These are phyloP conservation scores for Thraustochytrium striatum DNA, from an alignment of 352 stramenopile genomes.

Conservation along the genomic window DNA sequence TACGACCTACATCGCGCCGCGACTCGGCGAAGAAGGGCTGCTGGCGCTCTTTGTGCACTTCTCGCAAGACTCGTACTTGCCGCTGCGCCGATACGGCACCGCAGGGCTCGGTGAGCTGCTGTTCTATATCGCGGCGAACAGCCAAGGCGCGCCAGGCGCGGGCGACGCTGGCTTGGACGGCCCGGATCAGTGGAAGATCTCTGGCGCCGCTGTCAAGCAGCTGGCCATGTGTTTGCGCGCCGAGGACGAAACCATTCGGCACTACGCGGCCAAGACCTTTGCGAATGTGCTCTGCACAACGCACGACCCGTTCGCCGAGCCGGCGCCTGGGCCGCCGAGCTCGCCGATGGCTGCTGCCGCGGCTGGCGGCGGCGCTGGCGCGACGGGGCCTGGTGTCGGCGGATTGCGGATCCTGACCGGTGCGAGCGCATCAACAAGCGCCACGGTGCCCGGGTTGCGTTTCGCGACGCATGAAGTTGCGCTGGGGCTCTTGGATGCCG, in stretches of 20 bases:
- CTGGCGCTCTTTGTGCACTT: not conserved
- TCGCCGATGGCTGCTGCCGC: no score
- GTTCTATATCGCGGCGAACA: slow-evolving; percentile 37
- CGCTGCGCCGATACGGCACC: slow-evolving; percentile 28
- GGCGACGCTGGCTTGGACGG: no score
- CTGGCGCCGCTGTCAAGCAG: slow-evolving; percentile 31
- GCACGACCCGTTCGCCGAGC: not conserved
- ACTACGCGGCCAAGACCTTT: slow-evolving; percentile 34
- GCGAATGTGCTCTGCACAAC: slow-evolving; percentile 27
- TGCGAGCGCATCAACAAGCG: no score
- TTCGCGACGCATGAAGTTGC: slow-evolving; percentile 27
- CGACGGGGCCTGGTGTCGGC: no score
- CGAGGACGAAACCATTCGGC: slow-evolving; percentile 15
- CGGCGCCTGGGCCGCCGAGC: not conserved
- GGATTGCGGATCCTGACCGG: no score
- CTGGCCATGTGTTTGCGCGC: slow-evolving; percentile 7
- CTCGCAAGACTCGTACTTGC: slow-evolving; percentile 25
- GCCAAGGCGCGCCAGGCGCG: no score
- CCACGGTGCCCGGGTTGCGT: not conserved
- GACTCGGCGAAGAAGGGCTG: slow-evolving; percentile 31
- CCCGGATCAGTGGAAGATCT: slow-evolving; percentile 42
- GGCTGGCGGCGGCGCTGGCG: no score
- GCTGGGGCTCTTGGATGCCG: not conserved
- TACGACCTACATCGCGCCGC: slow-evolving; percentile 29
- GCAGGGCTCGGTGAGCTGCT: slow-evolving; percentile 33